A percentile compares a stretch with the other conserved stretches of the same genome.
Conservation (phyloP, 73 alveolate genomes). For the Tetrahymena elliotti region DNA sequence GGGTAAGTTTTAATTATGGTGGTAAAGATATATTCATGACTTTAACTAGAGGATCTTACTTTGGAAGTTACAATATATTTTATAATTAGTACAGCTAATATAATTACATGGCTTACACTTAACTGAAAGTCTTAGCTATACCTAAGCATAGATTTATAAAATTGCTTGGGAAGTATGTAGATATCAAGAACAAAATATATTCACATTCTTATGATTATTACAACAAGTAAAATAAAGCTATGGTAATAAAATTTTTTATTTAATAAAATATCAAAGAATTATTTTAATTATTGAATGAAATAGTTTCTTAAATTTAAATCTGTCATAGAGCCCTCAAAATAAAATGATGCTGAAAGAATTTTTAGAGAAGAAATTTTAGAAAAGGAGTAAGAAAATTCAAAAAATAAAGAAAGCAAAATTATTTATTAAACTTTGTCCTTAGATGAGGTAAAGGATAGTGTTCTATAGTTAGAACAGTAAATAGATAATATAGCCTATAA, state of each 20-base stretch:
- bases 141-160: slow-evolving; percentile 50
- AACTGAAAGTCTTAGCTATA: slow-evolving; percentile 50
- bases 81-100: slow-evolving; percentile 46
- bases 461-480: neutral
- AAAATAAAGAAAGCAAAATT: too few species aligned
- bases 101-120: slow-evolving; percentile 41
- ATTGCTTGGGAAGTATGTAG: slow-evolving; percentile 41
- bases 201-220: neutral
- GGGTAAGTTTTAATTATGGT: slow-evolving; percentile 20
- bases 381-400: too few species aligned
- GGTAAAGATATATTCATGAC: neutral
- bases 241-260: neutral
- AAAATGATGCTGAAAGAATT: neutral
- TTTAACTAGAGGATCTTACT: slow-evolving; percentile 24
- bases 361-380: neutral
- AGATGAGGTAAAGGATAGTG: neutral
- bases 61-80: slow-evolving; percentile 50
- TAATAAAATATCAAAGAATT: too few species aligned
- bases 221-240: neutral
- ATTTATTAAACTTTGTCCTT: neutral
- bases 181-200: slow-evolving; percentile 39
- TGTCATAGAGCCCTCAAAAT: neutral
- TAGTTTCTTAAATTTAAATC: neutral
- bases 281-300: neutral
- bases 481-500: neutral